Base-by-base conservation (phyloP, 306 rosid species). In the Leucaena leucocephala region DNA sequence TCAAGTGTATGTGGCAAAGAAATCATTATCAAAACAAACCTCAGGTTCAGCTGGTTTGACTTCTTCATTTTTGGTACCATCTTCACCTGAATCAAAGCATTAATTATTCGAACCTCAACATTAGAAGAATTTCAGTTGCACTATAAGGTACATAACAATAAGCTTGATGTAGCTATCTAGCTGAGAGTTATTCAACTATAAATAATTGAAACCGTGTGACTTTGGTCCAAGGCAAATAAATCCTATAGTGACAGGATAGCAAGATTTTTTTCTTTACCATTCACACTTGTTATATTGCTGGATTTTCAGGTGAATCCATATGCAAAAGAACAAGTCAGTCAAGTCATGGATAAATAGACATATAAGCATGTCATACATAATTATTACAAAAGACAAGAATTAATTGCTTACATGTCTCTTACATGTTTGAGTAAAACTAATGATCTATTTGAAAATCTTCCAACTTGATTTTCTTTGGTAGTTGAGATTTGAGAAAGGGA, bases 81-180 rank as follows among this genome's bases (percentile, higher is more conserved):
- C 99, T 54, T 92, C 98, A 83, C 97, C 99, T 95, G 87, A 79
- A 84, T 43, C 58, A 82, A 48, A 77, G 68, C 48, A 83, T 64
- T 40, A 50, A 52, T 22, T 2, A 48, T 72, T 73, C 50, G 78
- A 77, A 69, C 34, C 54, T 21, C 19, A 8, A 15, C 40, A 46
- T 35, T 74, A 42, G 50, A 40, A 57, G 64, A 78, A 71, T 50
- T 72, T 50, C 2, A 72, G 59, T 62, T 59, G 58, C 36, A 52
- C 66, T 70, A 46, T 43, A 43, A 69, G 46, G 36, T 27, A 33
- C 8, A 12, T 27, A 33, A 27, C 66, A 68, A 27, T 14, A 68
- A 61, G 77, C 39, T 77, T 74, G 61, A 86, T 65, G 72, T 76
- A 64, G 45, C 74, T 17, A 54, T 78, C 64, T 55, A 33, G 48